Conservation (phyloP, 352 stramenopile species). For the Phytophthora pinifolia region DNA sequence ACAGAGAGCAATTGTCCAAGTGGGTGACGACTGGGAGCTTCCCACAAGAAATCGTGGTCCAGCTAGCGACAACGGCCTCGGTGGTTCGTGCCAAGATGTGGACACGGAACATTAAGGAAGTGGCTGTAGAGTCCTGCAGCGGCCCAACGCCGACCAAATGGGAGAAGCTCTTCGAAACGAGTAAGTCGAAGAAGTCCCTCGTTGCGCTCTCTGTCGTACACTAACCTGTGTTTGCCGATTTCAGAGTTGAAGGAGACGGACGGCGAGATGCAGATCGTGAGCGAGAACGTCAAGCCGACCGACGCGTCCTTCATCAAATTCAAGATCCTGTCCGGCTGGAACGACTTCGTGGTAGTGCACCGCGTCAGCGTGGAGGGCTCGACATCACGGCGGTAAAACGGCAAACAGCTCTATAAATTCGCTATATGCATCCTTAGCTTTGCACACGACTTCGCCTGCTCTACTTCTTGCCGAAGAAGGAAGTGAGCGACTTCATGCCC, state of each 20-base stretch:
- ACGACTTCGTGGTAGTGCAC: conserved; percentile 77
- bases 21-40: conserved; percentile 85
- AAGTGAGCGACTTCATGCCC: conserved; percentile 85
- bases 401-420: conserved; percentile 32
- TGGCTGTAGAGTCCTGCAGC: conserved; percentile 68
- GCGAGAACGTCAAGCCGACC: conserved; percentile 64
- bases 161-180: conserved; percentile 76
- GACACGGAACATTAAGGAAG: conserved; percentile 74
- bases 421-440: conserved; percentile 16
- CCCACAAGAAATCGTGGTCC: conserved; percentile 79
- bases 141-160: conserved; percentile 74
- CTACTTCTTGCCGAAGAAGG: conserved; percentile 83
- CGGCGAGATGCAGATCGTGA: conserved; percentile 81
- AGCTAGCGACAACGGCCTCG: conserved; percentile 73
- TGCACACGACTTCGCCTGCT: background rate
- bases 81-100: conserved; percentile 82
- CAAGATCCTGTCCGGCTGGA: conserved; percentile 82
- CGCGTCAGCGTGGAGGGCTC: conserved; percentile 82
- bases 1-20: conserved; percentile 73
- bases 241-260: conserved; percentile 79
- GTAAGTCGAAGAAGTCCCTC: conserved; percentile 29
- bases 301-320: conserved; percentile 86
- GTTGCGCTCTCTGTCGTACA: background rate
- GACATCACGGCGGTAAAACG: conserved; percentile 38
- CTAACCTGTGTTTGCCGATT: conserved; percentile 1